Conservation (phyloP, 73 alveolate species). For the Paramecium sexaurelia region DNA sequence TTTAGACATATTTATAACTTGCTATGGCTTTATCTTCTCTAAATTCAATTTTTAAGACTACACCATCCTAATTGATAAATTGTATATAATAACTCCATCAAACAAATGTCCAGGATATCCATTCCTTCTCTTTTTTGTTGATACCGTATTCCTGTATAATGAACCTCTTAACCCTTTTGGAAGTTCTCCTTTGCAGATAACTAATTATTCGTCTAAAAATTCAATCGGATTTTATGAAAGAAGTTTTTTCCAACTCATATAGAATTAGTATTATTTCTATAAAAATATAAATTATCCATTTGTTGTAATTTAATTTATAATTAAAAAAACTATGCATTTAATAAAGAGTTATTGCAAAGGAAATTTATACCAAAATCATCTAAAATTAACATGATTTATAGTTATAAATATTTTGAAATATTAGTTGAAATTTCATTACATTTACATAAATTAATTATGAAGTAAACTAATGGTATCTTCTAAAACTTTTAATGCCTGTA, state of each 20-base stretch:
- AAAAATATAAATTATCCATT: too few species aligned
- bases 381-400: too few species aligned
- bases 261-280: not conserved
- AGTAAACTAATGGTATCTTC: too few species aligned
- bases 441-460: too few species aligned
- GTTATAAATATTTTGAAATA: too few species aligned
- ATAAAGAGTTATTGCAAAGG: too few species aligned
- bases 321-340: too few species aligned
- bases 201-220: not conserved
- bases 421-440: too few species aligned
- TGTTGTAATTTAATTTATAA: too few species aligned
- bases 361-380: too few species aligned
- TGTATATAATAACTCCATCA: conserved; percentile 1
- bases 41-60: conserved; percentile 19
- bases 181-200: not conserved
- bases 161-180: conserved; percentile 14
- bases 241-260: conserved; percentile 48
- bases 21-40: not conserved
- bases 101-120: conserved; percentile 56
- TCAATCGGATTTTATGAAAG: conserved; percentile 21
- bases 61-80: conserved; percentile 28
- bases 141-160: conserved; percentile 9
- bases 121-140: conserved; percentile 22
- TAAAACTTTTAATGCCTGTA: too few species aligned
- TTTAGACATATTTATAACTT: not conserved